phyloP scores from a whole-genome alignment of 73 alveolate genomes.

The Paramecium octaurelia region DNA sequence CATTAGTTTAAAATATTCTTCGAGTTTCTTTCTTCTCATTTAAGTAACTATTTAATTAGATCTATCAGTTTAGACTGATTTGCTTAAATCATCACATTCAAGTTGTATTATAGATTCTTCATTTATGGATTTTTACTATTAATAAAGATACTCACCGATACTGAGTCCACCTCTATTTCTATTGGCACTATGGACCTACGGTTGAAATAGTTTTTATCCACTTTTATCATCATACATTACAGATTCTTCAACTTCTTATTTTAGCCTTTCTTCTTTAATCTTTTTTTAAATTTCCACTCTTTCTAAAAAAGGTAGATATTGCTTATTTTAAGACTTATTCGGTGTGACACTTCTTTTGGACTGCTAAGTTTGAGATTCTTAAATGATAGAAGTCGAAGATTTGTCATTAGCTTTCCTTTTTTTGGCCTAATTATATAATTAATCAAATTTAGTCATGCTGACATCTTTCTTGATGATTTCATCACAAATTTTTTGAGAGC shows the following conservation, averaged over 20 bases:
- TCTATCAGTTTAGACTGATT: background rate
- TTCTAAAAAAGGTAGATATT: conserved; percentile 20
- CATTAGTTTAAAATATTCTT: background rate
- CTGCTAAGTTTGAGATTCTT: background rate
- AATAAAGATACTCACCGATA: conserved; percentile 10
- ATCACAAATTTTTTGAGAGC: background rate
- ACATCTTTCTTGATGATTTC: background rate
- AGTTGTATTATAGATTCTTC: conserved; percentile 5
- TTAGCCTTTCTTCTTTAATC: background rate
- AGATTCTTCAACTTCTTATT: conserved; percentile 4
- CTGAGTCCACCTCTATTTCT: background rate
- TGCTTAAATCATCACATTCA: conserved; percentile 9
- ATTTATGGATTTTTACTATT: background rate
- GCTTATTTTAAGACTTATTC: background rate
- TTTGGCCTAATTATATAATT: background rate
- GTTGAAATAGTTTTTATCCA: conserved; percentile 19
- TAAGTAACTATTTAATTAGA: background rate
- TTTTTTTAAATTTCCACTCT: conserved; percentile 18
- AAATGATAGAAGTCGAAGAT: background rate
- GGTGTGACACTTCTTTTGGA: background rate
- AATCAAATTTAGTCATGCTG: background rate
- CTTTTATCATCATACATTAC: background rate
- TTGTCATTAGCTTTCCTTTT: background rate
- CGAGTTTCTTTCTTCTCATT: background rate
- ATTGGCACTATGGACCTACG: background rate